These are phyloP conservation scores for Fusarium sp. DNA, from an alignment of 2,329 filamentous ascomycete genomes.

Conservation along the genomic window DNA sequence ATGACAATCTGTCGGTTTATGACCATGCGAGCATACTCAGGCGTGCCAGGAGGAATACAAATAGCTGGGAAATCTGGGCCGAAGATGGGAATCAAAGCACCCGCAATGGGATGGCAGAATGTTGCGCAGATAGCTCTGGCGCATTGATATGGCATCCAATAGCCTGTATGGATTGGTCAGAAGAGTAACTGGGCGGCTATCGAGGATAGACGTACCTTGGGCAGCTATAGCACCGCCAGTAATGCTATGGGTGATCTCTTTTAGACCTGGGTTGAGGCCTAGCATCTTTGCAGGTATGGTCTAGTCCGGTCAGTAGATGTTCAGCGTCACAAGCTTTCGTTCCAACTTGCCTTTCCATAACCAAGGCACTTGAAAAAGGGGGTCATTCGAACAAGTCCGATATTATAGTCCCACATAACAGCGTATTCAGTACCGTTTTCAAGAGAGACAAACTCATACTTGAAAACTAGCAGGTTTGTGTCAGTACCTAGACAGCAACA, in stretches of 20 bases:
- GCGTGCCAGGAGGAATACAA: conserved; percentile 73
- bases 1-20: conserved; percentile 69
- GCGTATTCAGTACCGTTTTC: conserved; percentile 74
- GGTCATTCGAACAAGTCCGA: conserved; percentile 92
- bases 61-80: conserved; percentile 80
- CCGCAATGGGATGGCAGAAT: conserved; percentile 87
- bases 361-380: conserved; percentile 93
- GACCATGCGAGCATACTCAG: conserved; percentile 73
- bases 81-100: conserved; percentile 90
- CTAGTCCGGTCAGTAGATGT: conserved; percentile 59
- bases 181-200: background rate
- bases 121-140: conserved; percentile 88
- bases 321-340: background rate
- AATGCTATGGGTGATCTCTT: conserved; percentile 92
- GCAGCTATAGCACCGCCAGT: conserved; percentile 91
- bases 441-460: conserved; percentile 80
- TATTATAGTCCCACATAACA: conserved; percentile 97
- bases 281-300: conserved; percentile 89
- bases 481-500: conserved; percentile 21
- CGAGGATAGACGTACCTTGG: conserved; percentile 71
- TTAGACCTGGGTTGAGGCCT: conserved; percentile 80
- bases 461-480: conserved; percentile 38
- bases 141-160: conserved; percentile 94
- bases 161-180: conserved; percentile 68
- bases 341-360: conserved; percentile 78